Evolutionary conservation across 2,329 filamentous ascomycete species (phyloP).

Genomic region (Aspergillus flavus): DNA sequence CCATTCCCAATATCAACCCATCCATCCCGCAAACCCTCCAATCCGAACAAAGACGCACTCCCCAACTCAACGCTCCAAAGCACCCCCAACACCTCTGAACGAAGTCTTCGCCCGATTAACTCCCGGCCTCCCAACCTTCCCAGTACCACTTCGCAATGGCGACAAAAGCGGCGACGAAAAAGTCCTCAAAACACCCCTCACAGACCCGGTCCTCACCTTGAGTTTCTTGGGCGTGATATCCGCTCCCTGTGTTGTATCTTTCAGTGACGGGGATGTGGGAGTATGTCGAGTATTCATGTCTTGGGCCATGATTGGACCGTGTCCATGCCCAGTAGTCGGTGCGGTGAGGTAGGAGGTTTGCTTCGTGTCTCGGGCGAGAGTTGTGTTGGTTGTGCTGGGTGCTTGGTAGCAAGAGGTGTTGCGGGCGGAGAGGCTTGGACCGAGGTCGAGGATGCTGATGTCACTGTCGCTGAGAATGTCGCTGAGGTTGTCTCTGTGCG

Average conservation of each 20-base stretch:
- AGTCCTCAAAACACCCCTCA: background rate
- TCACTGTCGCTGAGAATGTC: slow-evolving; percentile 26
- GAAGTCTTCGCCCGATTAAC: slow-evolving; percentile 8
- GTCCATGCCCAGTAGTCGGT: too few species aligned
- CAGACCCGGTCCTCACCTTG: background rate
- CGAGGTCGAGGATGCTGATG: slow-evolving; percentile 30
- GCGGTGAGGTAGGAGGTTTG: background rate
- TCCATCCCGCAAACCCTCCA: background rate
- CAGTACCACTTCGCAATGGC: background rate
- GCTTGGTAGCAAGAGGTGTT: background rate
- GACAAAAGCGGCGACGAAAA: slow-evolving; percentile 10
- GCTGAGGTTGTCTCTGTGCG: background rate
- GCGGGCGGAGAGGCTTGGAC: slow-evolving; percentile 17
- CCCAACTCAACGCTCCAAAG: background rate
- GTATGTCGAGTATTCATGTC: background rate
- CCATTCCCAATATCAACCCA: background rate
- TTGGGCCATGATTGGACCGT: background rate
- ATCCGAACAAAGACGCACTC: background rate
- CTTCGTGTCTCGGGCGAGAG: background rate
- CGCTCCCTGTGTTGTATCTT: background rate
- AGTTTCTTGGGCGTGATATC: background rate
- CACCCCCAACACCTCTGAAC: background rate
- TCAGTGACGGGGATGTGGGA: background rate
- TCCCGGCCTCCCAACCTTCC: background rate
- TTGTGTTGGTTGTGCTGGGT: background rate